Evolutionary conservation across 768 basidiomycete genomes (phyloP).

Genomic region (Suillus discolor): DNA sequence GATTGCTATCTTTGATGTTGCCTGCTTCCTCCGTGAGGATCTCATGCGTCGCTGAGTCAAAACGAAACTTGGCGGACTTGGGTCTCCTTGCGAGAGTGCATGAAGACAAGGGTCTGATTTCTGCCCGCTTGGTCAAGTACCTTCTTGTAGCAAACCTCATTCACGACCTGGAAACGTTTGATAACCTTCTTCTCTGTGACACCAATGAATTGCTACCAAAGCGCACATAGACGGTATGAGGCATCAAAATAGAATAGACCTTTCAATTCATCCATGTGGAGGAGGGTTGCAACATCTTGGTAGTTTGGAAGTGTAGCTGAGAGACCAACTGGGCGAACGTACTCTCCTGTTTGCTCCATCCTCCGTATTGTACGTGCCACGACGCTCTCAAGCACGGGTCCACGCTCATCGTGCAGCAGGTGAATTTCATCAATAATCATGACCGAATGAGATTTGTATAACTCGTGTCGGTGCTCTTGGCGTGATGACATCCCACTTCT

Average conservation of each 20-base stretch:
- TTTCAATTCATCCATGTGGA: conserved; percentile 89
- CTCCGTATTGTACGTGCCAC: conserved; percentile 87
- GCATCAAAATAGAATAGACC: conserved; percentile 98
- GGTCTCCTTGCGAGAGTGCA: conserved; percentile 98
- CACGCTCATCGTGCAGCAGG: conserved; percentile 95
- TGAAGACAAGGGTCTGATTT: conserved; percentile 94
- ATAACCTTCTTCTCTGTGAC: conserved; percentile 99
- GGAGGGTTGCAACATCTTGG: conserved; percentile 95
- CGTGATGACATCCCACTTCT: conserved; percentile 99
- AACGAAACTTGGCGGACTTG: conserved; percentile 93
- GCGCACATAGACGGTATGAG: conserved; percentile 88
- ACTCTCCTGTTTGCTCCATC: conserved; percentile 93
- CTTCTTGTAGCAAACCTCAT: conserved; percentile 99
- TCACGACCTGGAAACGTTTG: conserved; percentile 97
- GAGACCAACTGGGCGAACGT: conserved; percentile 91
- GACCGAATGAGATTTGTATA: conserved; percentile 96
- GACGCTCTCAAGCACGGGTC: conserved; percentile 92
- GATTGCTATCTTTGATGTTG: conserved; percentile 78
- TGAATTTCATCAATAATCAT: conserved; percentile 99
- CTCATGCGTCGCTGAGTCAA: conserved; percentile 89
- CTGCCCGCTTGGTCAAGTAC: conserved; percentile 89
- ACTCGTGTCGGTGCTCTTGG: conserved; percentile 93
- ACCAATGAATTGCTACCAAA: conserved; percentile 96
- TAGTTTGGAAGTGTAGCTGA: conserved; percentile 99
- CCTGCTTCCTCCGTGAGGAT: conserved; percentile 84